Evolutionary conservation across 139 green algal genomes (phyloP).

Genomic region (Coccomyxa sp.): DNA sequence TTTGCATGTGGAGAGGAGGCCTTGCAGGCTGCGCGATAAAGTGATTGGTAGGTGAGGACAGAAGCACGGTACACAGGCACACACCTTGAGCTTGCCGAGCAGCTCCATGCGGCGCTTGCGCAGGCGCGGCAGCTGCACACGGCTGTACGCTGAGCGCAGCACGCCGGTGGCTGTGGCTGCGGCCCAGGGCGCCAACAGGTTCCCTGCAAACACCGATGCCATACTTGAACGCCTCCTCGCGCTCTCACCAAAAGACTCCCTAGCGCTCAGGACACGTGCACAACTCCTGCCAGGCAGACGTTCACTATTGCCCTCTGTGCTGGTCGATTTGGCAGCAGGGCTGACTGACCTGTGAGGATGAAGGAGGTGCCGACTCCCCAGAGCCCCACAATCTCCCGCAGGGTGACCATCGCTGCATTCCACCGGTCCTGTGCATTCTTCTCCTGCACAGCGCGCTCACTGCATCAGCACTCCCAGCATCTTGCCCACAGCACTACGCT

Average conservation of each 20-base stretch:
- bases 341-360: neutral
- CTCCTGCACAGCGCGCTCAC: neutral
- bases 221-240: neutral
- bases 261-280: neutral
- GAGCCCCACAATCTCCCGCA: neutral
- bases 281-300: too few relatives aligned
- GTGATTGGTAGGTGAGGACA: too few relatives aligned
- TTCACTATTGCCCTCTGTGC: neutral
- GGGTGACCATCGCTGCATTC: neutral
- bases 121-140: neutral
- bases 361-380: neutral
- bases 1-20: too few relatives aligned
- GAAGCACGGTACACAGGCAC: too few relatives aligned
- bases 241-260: neutral
- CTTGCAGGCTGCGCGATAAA: too few relatives aligned
- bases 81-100: neutral
- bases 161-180: neutral
- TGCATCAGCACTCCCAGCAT: too few relatives aligned
- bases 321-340: neutral
- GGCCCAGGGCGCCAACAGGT: neutral
- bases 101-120: neutral
- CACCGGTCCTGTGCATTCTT: neutral
- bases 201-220: neutral
- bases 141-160: neutral
- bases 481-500: too few relatives aligned